phyloP scores from a whole-genome alignment of 148 eudicot genomes.

The Chenopodium album region DNA sequence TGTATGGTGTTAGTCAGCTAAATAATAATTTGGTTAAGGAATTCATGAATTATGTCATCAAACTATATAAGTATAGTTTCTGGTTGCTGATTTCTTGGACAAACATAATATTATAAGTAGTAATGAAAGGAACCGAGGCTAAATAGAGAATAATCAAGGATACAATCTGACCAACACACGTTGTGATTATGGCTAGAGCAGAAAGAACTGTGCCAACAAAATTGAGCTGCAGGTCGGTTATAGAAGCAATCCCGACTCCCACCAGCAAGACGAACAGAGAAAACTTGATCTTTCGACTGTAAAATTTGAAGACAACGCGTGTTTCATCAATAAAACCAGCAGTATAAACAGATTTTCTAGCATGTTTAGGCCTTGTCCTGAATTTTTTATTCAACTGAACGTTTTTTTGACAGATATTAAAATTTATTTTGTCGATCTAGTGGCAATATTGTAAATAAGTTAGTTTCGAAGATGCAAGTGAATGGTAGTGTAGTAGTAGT shows the following conservation, averaged over 20 bases:
- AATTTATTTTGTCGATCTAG: too few species aligned
- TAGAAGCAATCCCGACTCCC: conserved; percentile 89
- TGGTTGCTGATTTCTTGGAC: neutral
- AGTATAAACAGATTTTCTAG: neutral
- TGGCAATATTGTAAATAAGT: too few species aligned
- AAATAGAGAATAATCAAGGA: conserved; percentile 25
- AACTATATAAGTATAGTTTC: neutral
- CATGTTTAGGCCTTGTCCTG: neutral
- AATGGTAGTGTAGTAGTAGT: neutral
- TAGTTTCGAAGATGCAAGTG: too few species aligned
- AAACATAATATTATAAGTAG: neutral
- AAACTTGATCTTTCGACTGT: conserved; percentile 77
- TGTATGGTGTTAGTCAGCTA: conserved; percentile 91
- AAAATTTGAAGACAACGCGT: neutral
- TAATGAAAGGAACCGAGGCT: neutral
- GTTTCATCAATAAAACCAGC: neutral
- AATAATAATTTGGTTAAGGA: conserved; percentile 18
- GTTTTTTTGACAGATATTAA: too few species aligned
- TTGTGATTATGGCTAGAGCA: conserved; percentile 74
- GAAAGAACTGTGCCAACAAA: conserved; percentile 76
- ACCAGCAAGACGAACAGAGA: conserved; percentile 62
- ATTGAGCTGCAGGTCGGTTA: conserved; percentile 91
- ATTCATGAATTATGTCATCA: neutral
- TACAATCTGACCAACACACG: conserved; percentile 96
- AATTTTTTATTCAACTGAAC: too few species aligned